Conservation (phyloP, 495 filamentous ascomycete species). For the Friedmanniomyces simplex region DNA sequence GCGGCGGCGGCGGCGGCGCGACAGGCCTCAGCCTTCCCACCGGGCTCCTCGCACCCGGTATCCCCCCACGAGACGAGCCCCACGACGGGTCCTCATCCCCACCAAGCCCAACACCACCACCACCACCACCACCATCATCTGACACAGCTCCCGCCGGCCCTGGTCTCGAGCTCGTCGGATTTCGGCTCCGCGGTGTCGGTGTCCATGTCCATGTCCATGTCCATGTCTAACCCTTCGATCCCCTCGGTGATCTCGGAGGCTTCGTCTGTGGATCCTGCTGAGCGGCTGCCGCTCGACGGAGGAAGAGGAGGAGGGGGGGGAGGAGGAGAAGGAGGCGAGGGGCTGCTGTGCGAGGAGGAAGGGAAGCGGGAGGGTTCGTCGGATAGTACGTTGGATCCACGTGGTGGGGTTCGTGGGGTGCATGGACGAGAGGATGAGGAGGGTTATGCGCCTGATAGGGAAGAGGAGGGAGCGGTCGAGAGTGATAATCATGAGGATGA, state of each 20-base stretch:
- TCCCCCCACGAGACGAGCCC: constrained; percentile 24
- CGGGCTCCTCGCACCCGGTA: constrained; percentile 11
- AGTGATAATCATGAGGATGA: constrained; percentile 24
- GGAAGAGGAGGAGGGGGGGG: no score
- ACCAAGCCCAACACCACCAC: no score
- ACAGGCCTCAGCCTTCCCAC: not conserved
- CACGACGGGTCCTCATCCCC: no score
- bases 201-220: constrained; percentile 35
- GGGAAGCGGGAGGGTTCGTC: constrained; percentile 11
- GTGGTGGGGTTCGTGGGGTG: no score
- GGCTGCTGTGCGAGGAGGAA: no score
- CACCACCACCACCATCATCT: constrained; percentile 20
- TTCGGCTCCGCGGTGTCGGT: constrained; percentile 35
- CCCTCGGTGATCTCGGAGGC: constrained; percentile 35
- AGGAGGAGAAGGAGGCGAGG: no score
- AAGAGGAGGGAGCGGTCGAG: constrained; percentile 25
- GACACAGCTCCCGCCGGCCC: constrained; percentile 13
- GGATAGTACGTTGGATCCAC: constrained; percentile 12
- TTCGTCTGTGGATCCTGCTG: constrained; percentile 29
- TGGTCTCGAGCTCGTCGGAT: constrained; percentile 34
- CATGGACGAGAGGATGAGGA: no score
- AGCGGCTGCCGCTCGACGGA: constrained; percentile 15
- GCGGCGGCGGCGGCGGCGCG: not conserved
- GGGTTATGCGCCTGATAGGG: constrained; percentile 11
- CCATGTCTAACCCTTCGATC: constrained; percentile 36